A percentile compares a stretch with the other conserved stretches of the same genome.
Evolutionary conservation across 805 yeast species (phyloP).

Genomic region (Ogataea corticis): DNA sequence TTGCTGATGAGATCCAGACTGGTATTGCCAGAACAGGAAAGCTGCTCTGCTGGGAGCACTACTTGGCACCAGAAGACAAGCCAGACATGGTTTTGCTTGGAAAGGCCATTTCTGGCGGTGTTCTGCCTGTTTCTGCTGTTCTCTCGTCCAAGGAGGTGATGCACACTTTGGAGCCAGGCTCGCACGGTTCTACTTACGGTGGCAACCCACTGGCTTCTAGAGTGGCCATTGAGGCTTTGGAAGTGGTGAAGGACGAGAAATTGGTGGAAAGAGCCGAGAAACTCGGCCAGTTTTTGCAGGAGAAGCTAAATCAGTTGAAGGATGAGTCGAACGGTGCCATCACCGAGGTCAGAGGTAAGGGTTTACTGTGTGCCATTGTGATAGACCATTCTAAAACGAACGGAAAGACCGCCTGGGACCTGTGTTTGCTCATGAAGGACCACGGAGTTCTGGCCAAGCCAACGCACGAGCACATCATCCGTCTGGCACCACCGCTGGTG

Average conservation of each 20-base stretch:
- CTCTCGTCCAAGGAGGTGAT: constrained; percentile 87
- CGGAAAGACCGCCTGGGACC: constrained; percentile 95
- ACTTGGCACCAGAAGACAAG: constrained; percentile 58
- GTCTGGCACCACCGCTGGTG: constrained; percentile 95
- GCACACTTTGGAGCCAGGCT: constrained; percentile 89
- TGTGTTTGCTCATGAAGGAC: constrained; percentile 85
- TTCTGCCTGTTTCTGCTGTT: constrained; percentile 88
- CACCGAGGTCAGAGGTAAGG: constrained; percentile 75
- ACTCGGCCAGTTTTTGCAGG: constrained; percentile 69
- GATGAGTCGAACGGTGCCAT: constrained; percentile 53
- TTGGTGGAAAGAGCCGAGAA: constrained; percentile 74
- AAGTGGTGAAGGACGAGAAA: constrained; percentile 85
- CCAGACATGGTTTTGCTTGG: constrained; percentile 92
- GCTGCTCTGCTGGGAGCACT: constrained; percentile 86
- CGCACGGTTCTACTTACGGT: constrained; percentile 97
- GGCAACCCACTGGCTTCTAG: constrained; percentile 95
- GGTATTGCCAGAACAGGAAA: constrained; percentile 98
- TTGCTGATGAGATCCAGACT: constrained; percentile 96
- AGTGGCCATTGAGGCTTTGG: constrained; percentile 90
- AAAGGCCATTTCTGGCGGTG: constrained; percentile 95
- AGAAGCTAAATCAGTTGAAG: constrained; percentile 55
- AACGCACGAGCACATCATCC: constrained; percentile 91
- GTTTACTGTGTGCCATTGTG: constrained; percentile 87
- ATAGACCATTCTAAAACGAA: constrained; percentile 80
- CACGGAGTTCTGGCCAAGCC: constrained; percentile 93